Conservation (phyloP, 2,329 filamentous ascomycete genomes). For the Stachybotrys chlorohalonatus region DNA sequence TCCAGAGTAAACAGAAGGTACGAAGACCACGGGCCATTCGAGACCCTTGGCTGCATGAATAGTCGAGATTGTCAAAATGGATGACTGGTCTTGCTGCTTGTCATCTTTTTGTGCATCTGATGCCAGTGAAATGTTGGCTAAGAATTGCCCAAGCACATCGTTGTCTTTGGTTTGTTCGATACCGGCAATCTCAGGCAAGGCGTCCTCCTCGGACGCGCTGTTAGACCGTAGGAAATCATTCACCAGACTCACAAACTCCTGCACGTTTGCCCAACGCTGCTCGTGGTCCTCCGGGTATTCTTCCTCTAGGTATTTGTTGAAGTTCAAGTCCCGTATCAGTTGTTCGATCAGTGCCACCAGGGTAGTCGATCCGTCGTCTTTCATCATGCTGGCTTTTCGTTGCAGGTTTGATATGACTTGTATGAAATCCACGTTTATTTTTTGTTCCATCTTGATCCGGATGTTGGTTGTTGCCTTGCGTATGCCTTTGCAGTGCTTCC, state of each 20-base stretch:
- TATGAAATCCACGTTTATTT: conserved; percentile 41
- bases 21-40: conserved; percentile 93
- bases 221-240: conserved; percentile 53
- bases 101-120: conserved; percentile 64
- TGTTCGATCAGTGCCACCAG: conserved; percentile 42
- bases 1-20: conserved; percentile 81
- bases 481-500: conserved; percentile 42
- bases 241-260: conserved; percentile 77
- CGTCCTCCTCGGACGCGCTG: conserved; percentile 39
- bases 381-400: conserved; percentile 17
- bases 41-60: conserved; percentile 94
- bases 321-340: conserved; percentile 56
- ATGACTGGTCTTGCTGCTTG: conserved; percentile 43
- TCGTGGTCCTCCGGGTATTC: conserved; percentile 68
- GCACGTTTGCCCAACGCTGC: conserved; percentile 76
- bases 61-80: conserved; percentile 81
- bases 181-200: conserved; percentile 60
- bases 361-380: conserved; percentile 15
- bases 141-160: conserved; percentile 60
- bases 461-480: conserved; percentile 39
- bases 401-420: conserved; percentile 27
- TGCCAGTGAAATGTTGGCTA: conserved; percentile 85
- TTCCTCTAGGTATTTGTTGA: conserved; percentile 64
- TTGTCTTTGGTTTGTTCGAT: conserved; percentile 60
- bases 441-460: conserved; percentile 41